Conservation (phyloP, 768 basidiomycete species). For the Lentinus brumalis region DNA sequence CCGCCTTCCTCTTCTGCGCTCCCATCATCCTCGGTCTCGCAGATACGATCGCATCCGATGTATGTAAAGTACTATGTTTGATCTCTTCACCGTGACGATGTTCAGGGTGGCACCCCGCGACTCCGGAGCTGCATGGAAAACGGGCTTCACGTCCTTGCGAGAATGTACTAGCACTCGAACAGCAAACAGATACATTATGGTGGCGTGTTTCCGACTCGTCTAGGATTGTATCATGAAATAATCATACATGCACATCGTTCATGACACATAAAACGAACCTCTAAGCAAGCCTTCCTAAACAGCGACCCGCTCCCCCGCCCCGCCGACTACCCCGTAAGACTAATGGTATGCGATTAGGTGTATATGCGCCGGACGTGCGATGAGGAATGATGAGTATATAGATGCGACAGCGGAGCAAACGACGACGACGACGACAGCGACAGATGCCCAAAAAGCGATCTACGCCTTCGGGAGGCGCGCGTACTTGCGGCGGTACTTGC, state of each 20-base stretch:
- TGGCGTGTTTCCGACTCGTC: too few species aligned
- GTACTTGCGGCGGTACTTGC: slow-evolving; percentile 92
- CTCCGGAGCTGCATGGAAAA: too few species aligned
- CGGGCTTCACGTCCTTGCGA: too few species aligned
- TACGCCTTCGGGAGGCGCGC: slow-evolving; percentile 41
- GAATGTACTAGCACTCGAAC: too few species aligned
- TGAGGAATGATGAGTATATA: neutral
- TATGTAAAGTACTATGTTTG: too few species aligned
- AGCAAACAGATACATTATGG: too few species aligned
- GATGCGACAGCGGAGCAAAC: neutral
- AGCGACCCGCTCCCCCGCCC: neutral
- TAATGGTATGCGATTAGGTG: neutral
- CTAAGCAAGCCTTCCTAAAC: neutral
- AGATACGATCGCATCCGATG: too few species aligned
- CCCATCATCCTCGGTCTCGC: too few species aligned
- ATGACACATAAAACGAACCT: neutral
- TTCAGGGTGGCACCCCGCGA: too few species aligned
- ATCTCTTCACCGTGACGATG: too few species aligned
- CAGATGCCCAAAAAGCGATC: neutral
- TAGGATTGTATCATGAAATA: neutral
- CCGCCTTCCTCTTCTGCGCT: too few species aligned
- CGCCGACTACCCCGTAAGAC: neutral
- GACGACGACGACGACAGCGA: neutral
- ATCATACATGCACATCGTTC: neutral
- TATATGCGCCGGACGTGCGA: neutral